A percentile compares a stretch with the other conserved stretches of the same genome.
phyloP scores from a whole-genome alignment of 2,329 filamentous ascomycete species.

The Tetracladium maxilliforme region DNA sequence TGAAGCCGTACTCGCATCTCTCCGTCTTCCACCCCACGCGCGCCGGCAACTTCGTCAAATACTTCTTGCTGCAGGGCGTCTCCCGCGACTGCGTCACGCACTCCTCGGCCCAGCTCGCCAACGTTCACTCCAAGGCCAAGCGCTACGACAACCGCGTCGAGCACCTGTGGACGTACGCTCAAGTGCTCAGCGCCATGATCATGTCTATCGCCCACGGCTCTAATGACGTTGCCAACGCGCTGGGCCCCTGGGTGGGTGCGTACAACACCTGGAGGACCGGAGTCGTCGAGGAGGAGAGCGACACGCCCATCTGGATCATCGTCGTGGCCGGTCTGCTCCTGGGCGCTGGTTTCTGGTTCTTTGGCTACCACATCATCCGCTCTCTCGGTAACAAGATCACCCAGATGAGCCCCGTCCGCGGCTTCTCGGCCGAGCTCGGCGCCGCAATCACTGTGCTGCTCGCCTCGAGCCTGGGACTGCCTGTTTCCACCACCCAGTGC shows the following conservation, averaged over 20 bases:
- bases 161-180: constrained; percentile 28
- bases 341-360: constrained; percentile 23
- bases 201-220: constrained; percentile 27
- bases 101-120: constrained; percentile 19
- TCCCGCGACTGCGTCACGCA: constrained; percentile 23
- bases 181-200: constrained; percentile 22
- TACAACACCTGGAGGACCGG: constrained; percentile 20
- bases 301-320: constrained; percentile 23
- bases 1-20: constrained; percentile 14
- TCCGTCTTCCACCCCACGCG: constrained; percentile 14
- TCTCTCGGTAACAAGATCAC: constrained; percentile 24
- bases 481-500: constrained; percentile 20
- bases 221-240: constrained; percentile 25
- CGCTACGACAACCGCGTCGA: constrained; percentile 29
- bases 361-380: constrained; percentile 22
- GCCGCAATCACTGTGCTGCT: constrained; percentile 21
- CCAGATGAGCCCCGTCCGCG: constrained; percentile 19
- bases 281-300: constrained; percentile 12
- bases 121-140: constrained; percentile 22
- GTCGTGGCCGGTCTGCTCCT: constrained; percentile 19
- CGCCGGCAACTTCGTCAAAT: constrained; percentile 19
- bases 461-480: constrained; percentile 16
- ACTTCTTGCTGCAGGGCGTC: constrained; percentile 21
- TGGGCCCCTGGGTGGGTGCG: constrained; percentile 21
- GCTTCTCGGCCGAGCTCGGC: constrained; percentile 22